Percentiles rank a stretch among this genome's conserved stretches.
Conservation (phyloP, 768 basidiomycete genomes). For the Lactarius quietus region DNA sequence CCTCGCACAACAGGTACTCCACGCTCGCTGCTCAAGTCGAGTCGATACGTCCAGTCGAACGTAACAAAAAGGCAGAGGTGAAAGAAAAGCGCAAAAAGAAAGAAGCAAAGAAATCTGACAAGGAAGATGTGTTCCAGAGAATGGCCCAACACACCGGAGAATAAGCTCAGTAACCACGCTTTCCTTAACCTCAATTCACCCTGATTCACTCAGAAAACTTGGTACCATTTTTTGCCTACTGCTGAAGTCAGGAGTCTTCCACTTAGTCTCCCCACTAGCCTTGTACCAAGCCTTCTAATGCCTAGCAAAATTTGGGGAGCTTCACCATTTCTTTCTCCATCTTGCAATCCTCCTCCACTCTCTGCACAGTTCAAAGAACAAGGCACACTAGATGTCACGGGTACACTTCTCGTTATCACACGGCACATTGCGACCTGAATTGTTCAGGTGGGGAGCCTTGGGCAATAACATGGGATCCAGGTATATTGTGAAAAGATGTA, state of each 20-base stretch:
- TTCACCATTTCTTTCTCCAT: slow-evolving; percentile 51
- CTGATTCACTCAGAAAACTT: slow-evolving; percentile 47
- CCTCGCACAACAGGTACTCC: too few species aligned
- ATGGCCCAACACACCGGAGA: slow-evolving; percentile 53
- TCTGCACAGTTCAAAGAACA: slow-evolving; percentile 73
- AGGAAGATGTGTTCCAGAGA: slow-evolving; percentile 37
- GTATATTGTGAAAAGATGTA: slow-evolving; percentile 72
- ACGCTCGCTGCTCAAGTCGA: too few species aligned
- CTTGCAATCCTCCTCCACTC: slow-evolving; percentile 59
- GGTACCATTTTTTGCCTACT: slow-evolving; percentile 62
- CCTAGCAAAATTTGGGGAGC: slow-evolving; percentile 40
- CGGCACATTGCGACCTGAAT: too few species aligned
- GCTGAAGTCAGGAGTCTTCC: slow-evolving; percentile 47
- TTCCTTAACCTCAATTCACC: slow-evolving; percentile 53
- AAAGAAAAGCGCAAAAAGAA: slow-evolving; percentile 51
- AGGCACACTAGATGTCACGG: slow-evolving; percentile 71
- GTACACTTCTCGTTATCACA: slow-evolving; percentile 70
- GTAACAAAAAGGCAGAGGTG: slow-evolving; percentile 70
- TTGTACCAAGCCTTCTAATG: slow-evolving; percentile 67
- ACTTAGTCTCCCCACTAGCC: slow-evolving; percentile 48
- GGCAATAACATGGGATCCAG: too few species aligned
- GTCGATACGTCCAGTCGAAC: too few species aligned
- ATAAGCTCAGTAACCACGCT: slow-evolving; percentile 56
- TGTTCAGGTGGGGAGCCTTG: too few species aligned
- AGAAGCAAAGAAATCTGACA: slow-evolving; percentile 41